Evolutionary conservation across 805 yeast species (phyloP), one percentile per base, ranked within the genome.

Genomic region (Crinitomyces ghanaensis): DNA sequence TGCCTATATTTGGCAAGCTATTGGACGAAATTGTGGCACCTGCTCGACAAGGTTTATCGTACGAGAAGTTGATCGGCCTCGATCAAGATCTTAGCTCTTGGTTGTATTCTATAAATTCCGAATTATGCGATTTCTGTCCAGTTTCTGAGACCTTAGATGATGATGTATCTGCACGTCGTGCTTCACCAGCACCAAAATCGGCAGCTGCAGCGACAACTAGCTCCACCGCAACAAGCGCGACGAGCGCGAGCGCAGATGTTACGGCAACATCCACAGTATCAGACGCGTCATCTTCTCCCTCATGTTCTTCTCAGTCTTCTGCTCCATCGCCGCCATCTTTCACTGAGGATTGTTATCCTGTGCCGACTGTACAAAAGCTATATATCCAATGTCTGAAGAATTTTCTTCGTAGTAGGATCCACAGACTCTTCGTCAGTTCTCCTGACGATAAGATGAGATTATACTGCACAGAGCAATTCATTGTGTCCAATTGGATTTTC

Each of bases 331-430:
- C 30, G 9, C 6, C 6, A 6, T n/a, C n/a, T 19, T 14, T 17
- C 11, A 34, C 29, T 14, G 25, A 19, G 24, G n/a, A n/a, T n/a
- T n/a, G n/a, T n/a, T n/a, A n/a, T n/a, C n/a, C n/a, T n/a, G 28
- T 27, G 4, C 9, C 22, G 4, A 19, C 7, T 12, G 20, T 30
- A 5, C 41, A 38, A 23, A n/a, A 30, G 17, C 29, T 29, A 11
- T 39, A 29, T 19, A 19, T 40, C 25, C 34, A 19, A 14, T 30
- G 35, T 17, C 29, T 33, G 21, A 40, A 41, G 35, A 19, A 18
- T 14, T 41, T 41, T 25, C 26, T 41, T 24, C 25, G 40, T 13
- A 36, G 42, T 11, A 31, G 45, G 19, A 39, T 41, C 27, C 35
- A 41, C 25, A 26, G 45, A n/a, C 18, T 26, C n/a, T 36, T 33